These are phyloP conservation scores for Eucalyptus dawsonii DNA, from an alignment of 345 rosid species.

Conservation along the genomic window DNA sequence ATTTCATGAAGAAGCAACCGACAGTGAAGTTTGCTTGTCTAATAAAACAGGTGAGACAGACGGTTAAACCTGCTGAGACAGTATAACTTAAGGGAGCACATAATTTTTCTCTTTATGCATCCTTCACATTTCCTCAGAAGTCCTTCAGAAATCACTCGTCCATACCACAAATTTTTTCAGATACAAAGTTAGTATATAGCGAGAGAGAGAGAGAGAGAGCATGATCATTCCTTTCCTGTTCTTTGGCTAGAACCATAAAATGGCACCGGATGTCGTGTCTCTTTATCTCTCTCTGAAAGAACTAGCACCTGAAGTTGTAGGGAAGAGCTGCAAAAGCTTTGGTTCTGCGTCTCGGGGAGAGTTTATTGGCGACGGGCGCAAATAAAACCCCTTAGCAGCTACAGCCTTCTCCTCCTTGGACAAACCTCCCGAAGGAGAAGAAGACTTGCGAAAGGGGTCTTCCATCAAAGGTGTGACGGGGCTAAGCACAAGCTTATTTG, in stretches of 20 bases:
- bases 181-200: neutral
- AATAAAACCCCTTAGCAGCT: slow-evolving; percentile 23
- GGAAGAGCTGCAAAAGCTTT: slow-evolving; percentile 20
- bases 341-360: slow-evolving; percentile 19
- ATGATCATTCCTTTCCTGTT: neutral
- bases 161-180: neutral
- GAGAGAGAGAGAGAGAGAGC: neutral
- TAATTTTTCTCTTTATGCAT: neutral
- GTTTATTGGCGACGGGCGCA: slow-evolving; percentile 27
- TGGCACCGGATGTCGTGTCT: neutral
- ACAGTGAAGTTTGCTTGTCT: neutral
- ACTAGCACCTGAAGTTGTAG: slow-evolving; percentile 9
- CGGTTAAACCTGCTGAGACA: neutral
- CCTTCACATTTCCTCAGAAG: neutral
- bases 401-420: neutral
- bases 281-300: neutral
- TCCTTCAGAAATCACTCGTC: neutral
- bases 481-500: neutral
- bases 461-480: neutral
- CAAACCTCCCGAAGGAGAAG: neutral
- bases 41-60: neutral
- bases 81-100: neutral
- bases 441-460: neutral
- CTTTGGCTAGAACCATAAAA: neutral
- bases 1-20: neutral